phyloP scores from a whole-genome alignment of 139 green algal genomes.

The Chlorella sp. region DNA sequence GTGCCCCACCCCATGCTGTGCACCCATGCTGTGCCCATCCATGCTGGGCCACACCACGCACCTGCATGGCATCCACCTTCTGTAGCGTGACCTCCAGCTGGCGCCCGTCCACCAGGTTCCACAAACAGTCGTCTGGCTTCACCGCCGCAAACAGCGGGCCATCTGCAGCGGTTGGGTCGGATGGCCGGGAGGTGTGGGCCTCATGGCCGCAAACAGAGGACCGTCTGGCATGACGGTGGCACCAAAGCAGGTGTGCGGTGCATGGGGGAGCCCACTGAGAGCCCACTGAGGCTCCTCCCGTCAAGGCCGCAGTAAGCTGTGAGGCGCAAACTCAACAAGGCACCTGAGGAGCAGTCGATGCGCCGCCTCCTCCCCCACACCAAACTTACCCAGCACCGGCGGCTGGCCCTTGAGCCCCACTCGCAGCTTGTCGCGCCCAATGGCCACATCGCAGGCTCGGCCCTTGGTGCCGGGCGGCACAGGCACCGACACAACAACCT shows the following conservation, averaged over 20 bases:
- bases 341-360: no score
- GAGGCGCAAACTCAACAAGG: no score
- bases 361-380: not conserved
- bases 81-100: constrained; percentile 83
- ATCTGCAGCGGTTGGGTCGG: constrained; percentile 35
- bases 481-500: constrained; percentile 81
- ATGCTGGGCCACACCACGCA: no score
- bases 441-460: constrained; percentile 59
- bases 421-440: constrained; percentile 73
- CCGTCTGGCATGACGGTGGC: not conserved
- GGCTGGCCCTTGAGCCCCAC: constrained; percentile 56
- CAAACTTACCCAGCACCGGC: constrained; percentile 39
- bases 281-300: no score
- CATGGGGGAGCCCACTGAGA: no score
- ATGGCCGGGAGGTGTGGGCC: not conserved
- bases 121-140: constrained; percentile 90
- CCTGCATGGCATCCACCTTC: constrained; percentile 87
- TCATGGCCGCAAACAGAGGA: not conserved
- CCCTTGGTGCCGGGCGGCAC: constrained; percentile 82
- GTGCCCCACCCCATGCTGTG: no score
- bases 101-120: constrained; percentile 76
- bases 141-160: constrained; percentile 82
- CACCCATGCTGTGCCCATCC: no score
- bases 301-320: no score
- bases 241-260: no score